Evolutionary conservation across 306 rosid genomes (phyloP), one percentile per base, ranked within the genome.

Genomic region (Bauhinia variegata): DNA sequence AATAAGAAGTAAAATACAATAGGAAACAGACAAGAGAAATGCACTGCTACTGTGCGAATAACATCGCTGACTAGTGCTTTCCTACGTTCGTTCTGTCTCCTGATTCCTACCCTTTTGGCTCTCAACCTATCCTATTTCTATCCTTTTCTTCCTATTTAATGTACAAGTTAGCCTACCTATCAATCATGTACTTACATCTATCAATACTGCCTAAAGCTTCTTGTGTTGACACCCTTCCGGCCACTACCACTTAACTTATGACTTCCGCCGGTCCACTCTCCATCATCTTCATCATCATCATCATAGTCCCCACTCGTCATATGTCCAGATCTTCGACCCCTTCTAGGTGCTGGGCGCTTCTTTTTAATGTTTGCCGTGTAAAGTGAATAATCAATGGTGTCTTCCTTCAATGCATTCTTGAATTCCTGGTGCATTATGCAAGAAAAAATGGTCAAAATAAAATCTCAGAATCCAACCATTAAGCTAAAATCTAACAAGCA

Each of bases 81-180:
- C n/a, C n/a, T n/a, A n/a, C n/a, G n/a, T n/a, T n/a, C n/a, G n/a
- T n/a, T n/a, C n/a, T n/a, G n/a, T n/a, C n/a, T n/a, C n/a, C n/a
- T n/a, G n/a, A n/a, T n/a, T n/a, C n/a, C n/a, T n/a, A n/a, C n/a
- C n/a, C n/a, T n/a, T n/a, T n/a, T n/a, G n/a, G n/a, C n/a, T n/a
- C n/a, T n/a, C n/a, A n/a, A n/a, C n/a, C n/a, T n/a, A n/a, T n/a
- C n/a, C n/a, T n/a, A n/a, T n/a, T n/a, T n/a, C 28, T 23, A 23
- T 23, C 28, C 28, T 2, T 23, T 23, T 23, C 28, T 23, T 23
- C 28, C 28, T 90, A n/a, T n/a, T n/a, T n/a, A n/a, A n/a, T n/a
- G n/a, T n/a, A 93, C 97, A 93, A 64, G 96, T 93, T 88, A 88
- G 92, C 87, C 95, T 88, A 90, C 82, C 86, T 84, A 83, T 78